Evolutionary conservation across 176 grass and related monocot species (phyloP).

Genomic region (Zizania latifolia): DNA sequence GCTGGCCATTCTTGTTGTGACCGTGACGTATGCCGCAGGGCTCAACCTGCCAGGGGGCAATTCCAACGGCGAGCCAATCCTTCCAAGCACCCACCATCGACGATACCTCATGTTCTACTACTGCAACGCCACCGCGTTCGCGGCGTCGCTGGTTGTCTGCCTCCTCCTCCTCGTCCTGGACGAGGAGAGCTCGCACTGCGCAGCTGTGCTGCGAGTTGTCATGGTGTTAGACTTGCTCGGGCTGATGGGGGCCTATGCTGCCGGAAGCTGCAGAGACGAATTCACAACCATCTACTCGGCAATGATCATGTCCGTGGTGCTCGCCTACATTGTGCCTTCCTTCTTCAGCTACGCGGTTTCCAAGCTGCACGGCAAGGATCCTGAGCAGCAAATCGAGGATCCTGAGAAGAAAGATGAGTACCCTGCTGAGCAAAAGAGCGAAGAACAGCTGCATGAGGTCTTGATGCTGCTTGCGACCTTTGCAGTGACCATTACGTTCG

Average conservation of each 20-base stretch:
- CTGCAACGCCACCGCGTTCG: slow-evolving; percentile 43
- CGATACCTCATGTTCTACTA: slow-evolving; percentile 55
- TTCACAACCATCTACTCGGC: slow-evolving; percentile 22
- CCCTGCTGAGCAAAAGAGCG: neutral
- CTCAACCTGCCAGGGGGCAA: slow-evolving; percentile 28
- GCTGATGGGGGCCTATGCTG: slow-evolving; percentile 28
- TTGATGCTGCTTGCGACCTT: slow-evolving; percentile 37
- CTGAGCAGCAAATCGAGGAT: neutral
- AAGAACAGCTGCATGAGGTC: neutral
- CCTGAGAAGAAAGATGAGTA: too few species aligned
- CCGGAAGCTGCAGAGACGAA: slow-evolving; percentile 30
- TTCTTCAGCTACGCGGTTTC: neutral
- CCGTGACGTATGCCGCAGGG: slow-evolving; percentile 35
- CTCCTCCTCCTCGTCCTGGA: slow-evolving; percentile 34
- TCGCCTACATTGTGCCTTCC: neutral
- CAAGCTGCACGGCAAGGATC: neutral
- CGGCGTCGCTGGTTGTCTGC: slow-evolving; percentile 26
- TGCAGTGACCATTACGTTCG: slow-evolving; percentile 28
- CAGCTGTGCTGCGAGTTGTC: neutral
- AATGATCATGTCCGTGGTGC: neutral
- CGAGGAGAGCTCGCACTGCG: neutral
- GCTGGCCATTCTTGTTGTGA: slow-evolving; percentile 9
- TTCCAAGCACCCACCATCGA: neutral
- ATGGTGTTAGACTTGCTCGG: slow-evolving; percentile 21
- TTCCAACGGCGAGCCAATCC: slow-evolving; percentile 12